Evolutionary conservation across 2,329 filamentous ascomycete species (phyloP).

Genomic region (Pseudogymnoascus sp.): DNA sequence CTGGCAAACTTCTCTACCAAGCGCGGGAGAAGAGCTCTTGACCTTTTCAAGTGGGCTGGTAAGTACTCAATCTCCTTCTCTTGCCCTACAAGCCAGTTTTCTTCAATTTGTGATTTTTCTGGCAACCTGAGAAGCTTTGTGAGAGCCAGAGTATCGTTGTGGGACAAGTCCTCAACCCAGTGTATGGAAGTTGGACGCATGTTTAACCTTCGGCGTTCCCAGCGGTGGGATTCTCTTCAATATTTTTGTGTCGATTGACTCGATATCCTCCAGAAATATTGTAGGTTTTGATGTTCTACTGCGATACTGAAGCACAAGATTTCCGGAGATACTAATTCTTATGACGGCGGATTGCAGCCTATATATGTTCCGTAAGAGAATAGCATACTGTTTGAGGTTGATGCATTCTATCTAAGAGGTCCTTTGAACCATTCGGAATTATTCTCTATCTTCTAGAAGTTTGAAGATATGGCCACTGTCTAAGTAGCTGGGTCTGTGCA

Average conservation of each 20-base stretch:
- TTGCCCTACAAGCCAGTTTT: neutral
- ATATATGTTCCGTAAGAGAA: neutral
- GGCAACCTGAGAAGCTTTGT: conserved; percentile 1
- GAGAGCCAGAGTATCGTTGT: neutral
- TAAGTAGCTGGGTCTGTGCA: neutral
- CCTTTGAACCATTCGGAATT: neutral
- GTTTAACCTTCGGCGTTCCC: neutral
- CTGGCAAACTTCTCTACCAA: conserved; percentile 10
- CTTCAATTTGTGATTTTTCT: neutral
- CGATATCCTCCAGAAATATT: neutral
- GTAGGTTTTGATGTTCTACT: neutral
- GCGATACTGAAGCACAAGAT: neutral
- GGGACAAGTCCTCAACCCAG: conserved; percentile 3
- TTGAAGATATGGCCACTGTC: neutral
- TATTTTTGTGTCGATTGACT: neutral
- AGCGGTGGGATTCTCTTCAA: neutral
- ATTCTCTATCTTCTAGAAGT: neutral
- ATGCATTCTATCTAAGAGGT: neutral
- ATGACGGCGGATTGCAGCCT: neutral
- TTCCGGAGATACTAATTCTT: neutral
- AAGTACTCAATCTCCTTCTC: conserved; percentile 9
- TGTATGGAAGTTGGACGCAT: neutral
- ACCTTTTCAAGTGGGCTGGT: conserved; percentile 14
- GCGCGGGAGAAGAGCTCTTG: conserved; percentile 12
- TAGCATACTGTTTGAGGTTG: neutral